phyloP scores from a whole-genome alignment of 1,284 basidiomycete species.

The Leucoagaricus sp. region DNA sequence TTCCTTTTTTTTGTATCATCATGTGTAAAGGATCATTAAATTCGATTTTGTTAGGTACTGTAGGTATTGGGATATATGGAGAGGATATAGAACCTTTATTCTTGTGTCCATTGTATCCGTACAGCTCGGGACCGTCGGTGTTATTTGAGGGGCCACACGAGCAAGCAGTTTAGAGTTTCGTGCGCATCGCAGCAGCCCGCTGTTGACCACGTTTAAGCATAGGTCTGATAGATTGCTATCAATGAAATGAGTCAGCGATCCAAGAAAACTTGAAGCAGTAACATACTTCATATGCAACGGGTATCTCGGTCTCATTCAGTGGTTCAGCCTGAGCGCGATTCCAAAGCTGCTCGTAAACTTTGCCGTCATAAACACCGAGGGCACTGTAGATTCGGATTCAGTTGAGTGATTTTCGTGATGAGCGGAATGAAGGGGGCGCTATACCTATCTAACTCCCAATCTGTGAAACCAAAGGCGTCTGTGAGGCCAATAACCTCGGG shows the following conservation, averaged over 20 bases:
- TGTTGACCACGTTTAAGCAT: slow-evolving; percentile 47
- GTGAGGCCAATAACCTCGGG: slow-evolving; percentile 71
- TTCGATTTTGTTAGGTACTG: neutral
- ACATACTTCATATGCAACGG: slow-evolving; percentile 54
- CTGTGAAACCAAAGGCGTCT: slow-evolving; percentile 76
- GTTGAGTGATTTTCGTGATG: neutral
- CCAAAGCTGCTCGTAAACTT: slow-evolving; percentile 73
- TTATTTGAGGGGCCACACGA: neutral
- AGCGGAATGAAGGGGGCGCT: neutral
- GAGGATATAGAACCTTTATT: neutral
- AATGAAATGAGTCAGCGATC: neutral
- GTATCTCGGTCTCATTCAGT: slow-evolving; percentile 54
- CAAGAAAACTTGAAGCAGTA: slow-evolving; percentile 1
- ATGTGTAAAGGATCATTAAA: neutral
- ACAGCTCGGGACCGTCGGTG: too few relatives aligned
- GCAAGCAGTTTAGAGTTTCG: slow-evolving; percentile 17
- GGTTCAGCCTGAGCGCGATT: slow-evolving; percentile 64
- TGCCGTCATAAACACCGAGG: slow-evolving; percentile 66
- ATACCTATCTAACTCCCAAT: slow-evolving; percentile 77
- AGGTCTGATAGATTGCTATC: slow-evolving; percentile 48
- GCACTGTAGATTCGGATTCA: slow-evolving; percentile 35
- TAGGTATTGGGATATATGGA: neutral
- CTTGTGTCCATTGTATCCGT: too few relatives aligned
- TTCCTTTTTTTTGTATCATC: neutral
- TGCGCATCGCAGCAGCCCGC: slow-evolving; percentile 22